Evolutionary conservation across 306 rosid genomes (phyloP), one percentile per base, ranked within the genome.

Genomic region (Fragaria ananassa): DNA sequence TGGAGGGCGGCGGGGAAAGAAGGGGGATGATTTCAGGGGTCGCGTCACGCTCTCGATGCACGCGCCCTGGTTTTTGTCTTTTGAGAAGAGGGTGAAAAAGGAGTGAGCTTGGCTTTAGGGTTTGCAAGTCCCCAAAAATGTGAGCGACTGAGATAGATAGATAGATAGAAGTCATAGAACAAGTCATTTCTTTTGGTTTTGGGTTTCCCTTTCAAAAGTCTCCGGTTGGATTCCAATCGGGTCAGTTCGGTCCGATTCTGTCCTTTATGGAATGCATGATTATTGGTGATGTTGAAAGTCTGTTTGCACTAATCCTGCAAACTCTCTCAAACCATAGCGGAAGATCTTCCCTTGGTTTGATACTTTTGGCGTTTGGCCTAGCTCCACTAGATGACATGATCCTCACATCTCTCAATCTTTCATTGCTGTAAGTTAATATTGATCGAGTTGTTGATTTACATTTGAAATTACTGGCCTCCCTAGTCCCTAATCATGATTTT

Each of bases 31-130:
- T 74, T 42, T 82, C 81, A 77, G 21, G 39, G 46, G 46, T 74
- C 79, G 70, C 89, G 85, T 91, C 95, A 88, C 95, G 86, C 86
- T 79, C 86, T 85, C 80, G 89, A 71, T 76, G 47, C 87, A 86
- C 78, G 86, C 84, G 85, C 79, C 54, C 5, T 13, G 5, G 50
- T 12, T 41, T 6, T 56, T 61, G 42, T 61, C 10, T 18, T 54
- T 6, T 84, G 65, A 1, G 71, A 10, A 47, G 41, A 47, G 35
- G 9, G 46, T 25, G 18, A 51, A 72, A 58, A 46, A 27, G 37
- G 0, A 58, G 11, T 8, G 64, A 5, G 35, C 2, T 23, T 57
- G 31, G 15, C 31, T 53, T 57, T 10, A 8, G 34, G 18, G 9
- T 10, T 35, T 18, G 35, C 71, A 42, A n/a, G 29, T 21, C 71